Evolutionary conservation across 352 stramenopile genomes (phyloP).

Genomic region (Chrysophaeum taylorii): DNA sequence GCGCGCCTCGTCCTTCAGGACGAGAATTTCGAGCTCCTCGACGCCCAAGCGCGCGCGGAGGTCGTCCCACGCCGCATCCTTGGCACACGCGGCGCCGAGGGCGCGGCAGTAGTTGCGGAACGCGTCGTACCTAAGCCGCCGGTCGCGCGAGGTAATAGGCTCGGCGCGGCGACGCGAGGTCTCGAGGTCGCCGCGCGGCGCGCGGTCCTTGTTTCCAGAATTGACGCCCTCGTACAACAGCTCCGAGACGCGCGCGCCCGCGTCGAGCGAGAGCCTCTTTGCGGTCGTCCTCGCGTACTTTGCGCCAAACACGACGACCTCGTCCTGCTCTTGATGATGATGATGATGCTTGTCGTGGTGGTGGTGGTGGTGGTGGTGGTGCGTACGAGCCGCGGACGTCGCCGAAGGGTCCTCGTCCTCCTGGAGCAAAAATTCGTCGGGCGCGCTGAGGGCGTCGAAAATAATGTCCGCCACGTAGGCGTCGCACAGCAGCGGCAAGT

Average conservation of each 20-base stretch:
- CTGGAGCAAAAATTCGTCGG: no score
- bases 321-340: not conserved
- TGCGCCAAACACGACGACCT: not conserved
- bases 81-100: not conserved
- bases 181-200: not conserved
- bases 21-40: constrained; percentile 22
- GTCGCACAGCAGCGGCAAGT: constrained; percentile 27
- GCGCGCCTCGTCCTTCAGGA: constrained; percentile 16
- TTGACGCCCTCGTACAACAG: not conserved
- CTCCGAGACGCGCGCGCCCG: constrained; percentile 2
- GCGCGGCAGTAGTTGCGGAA: constrained; percentile 20
- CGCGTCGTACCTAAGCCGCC: constrained; percentile 11
- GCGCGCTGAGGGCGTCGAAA: constrained; percentile 24
- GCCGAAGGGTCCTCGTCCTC: no score
- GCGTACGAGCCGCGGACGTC: no score
- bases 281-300: not conserved
- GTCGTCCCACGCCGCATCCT: constrained; percentile 20
- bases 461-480: constrained; percentile 21
- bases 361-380: not conserved
- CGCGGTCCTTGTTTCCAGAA: not conserved
- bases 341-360: not conserved
- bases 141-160: not conserved
- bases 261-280: not conserved
- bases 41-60: constrained; percentile 21
- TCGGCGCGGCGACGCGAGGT: not conserved